phyloP scores from a whole-genome alignment of 768 basidiomycete species.

The Mycena vitilis region DNA sequence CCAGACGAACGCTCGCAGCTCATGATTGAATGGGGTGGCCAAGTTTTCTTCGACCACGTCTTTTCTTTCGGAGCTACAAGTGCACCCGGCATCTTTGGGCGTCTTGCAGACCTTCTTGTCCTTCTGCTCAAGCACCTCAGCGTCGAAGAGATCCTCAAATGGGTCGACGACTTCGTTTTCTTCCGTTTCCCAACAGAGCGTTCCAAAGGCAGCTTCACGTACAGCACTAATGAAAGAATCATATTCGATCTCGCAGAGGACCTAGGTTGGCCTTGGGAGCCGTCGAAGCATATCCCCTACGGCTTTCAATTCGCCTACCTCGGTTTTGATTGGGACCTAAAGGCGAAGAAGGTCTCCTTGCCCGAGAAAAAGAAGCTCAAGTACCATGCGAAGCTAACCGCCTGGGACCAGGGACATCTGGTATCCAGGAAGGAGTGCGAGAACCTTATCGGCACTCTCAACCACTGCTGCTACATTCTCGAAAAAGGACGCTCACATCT shows the following conservation, averaged over 20 bases:
- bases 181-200: background rate
- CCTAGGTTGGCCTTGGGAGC: slow-evolving; percentile 39
- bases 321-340: background rate
- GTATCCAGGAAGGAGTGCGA: too few species aligned
- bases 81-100: background rate
- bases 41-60: background rate
- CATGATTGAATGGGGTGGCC: background rate
- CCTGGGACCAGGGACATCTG: too few species aligned
- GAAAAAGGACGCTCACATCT: background rate
- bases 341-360: background rate
- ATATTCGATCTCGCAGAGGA: slow-evolving; percentile 27
- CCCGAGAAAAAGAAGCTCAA: background rate
- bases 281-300: slow-evolving; percentile 29
- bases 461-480: background rate
- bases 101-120: background rate
- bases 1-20: background rate
- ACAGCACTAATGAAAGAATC: slow-evolving; percentile 25
- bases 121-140: background rate
- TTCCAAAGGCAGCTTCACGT: background rate
- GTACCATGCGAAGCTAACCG: background rate
- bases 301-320: background rate
- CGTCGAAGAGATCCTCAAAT: background rate
- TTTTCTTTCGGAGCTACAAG: background rate
- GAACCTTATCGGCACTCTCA: background rate
- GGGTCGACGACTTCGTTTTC: slow-evolving; percentile 14